Evolutionary conservation across 305 asterid species (phyloP), one percentile per base, ranked within the genome.

Genomic region (Fraxinus nigra): DNA sequence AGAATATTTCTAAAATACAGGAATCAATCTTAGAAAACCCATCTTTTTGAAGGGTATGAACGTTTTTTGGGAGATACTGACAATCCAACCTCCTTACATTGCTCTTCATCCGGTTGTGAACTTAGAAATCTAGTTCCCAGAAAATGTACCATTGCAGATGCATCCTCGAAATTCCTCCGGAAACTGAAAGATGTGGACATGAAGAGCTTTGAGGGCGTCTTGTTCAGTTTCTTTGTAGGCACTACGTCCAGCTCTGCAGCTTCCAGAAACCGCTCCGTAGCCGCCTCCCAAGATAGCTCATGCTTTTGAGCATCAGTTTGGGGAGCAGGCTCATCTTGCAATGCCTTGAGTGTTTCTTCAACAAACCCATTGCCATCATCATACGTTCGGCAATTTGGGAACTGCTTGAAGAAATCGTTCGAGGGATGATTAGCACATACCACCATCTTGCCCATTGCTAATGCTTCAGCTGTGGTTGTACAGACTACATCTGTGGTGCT

Each of bases 401-500:
- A 96, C 90, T 93, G 98, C 86, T 90, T 94, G 91, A 94, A 96
- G 89, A 96, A 96, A 20, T 92, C 97, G 43, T 96, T 96, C 2
- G 99, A 96, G 65, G 95, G 94, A 87, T 96, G 98, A 85, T 94
- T 91, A 81, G 98, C 98, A 0, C 98, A 96, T 70, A 94, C 89
- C 2, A 94, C 99, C 77, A 94, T 94, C 88, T 96, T 96, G 74
- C 59, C 99, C 99, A 93, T 94, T 3, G 97, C 99, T 79, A 96
- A 85, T 79, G 98, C 98, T 89, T 96, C 98, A 30, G 99, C 97
- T 63, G 98, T 92, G 34, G 98, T 93, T 34, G 98, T 94, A 93
- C 98, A 96, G 83, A 96, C 98, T 72, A 96, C 98, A 74, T 96
- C 98, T 0, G 98, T 94, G 70, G 99, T 96, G 92, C 99, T 96